Base-by-base conservation (phyloP, 805 yeast species). In the Wickerhamiella azymoides region DNA sequence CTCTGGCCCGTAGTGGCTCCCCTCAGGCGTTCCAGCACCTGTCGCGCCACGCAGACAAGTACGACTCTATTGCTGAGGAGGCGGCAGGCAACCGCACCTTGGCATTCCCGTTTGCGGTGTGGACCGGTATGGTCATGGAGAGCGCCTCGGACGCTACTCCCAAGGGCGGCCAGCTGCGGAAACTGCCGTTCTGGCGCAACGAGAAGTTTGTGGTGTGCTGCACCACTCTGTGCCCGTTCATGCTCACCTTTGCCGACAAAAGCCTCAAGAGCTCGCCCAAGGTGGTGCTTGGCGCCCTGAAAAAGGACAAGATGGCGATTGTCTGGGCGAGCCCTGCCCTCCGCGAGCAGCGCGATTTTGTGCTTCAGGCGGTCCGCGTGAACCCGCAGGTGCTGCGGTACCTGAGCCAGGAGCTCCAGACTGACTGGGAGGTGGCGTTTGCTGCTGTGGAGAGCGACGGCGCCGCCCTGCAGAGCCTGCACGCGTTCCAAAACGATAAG, bases 371-470 rank as follows among this genome's bases (percentile, higher is more conserved):
- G 2, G 40, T 36, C 10, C 45, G 45, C 24, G 26, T 25, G 6
- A 42, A 42, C 45, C 40, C 40, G 5, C 39, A 42, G 39, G 40
- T 36, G 8, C 26, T 42, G 36, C 40, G 40, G 16, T 36, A 36
- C 40, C 18, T 42, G 13, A 19, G 32, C 13, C 45, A 25, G 10
- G 45, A 42, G 36, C 21, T 42, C 17, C 45, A 42, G 19, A 27
- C 16, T 6, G 24, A 24, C 24, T 28, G 40, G 19, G 40, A 42
- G 39, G 39, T 42, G 4, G 45, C 45, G 8, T 13, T 36, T 38
- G 40, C 45, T 6, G 45, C 45, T 11, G 45, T 42, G 18, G 36
- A 28, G 36, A 27, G 39, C 40, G 45, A 42, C 14, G 45, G 45
- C 28, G 35, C 39, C 9, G 36, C 44, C n/a, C 18, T 41, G 14